Percentiles rank a stretch among this genome's conserved stretches.
These are phyloP conservation scores for Fusarium austroafricanum DNA, from an alignment of 2,329 filamentous ascomycete species.

Conservation along the genomic window DNA sequence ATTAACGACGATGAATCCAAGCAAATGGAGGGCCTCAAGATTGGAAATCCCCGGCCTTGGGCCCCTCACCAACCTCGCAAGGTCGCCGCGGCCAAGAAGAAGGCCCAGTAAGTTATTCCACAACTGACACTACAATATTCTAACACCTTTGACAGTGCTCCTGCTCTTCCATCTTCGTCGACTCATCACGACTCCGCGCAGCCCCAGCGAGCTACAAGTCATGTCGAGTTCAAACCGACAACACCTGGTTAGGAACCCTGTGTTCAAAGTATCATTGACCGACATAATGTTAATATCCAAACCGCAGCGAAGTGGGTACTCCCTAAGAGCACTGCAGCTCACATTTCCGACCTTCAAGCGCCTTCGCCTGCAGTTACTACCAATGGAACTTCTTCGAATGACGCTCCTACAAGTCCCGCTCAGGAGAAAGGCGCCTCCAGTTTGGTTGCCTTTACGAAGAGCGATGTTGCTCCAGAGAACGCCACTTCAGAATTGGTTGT, in stretches of 20 bases:
- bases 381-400: not conserved
- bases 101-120: constrained; percentile 4
- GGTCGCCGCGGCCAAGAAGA: not conserved
- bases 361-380: not conserved
- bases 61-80: constrained; percentile 5
- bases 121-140: not conserved
- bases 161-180: not conserved
- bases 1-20: constrained; percentile 40
- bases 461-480: not conserved
- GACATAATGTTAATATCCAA: not conserved
- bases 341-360: not conserved
- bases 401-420: not conserved
- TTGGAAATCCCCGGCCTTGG: constrained; percentile 40
- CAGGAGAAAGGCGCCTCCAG: not conserved
- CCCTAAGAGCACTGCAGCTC: not conserved
- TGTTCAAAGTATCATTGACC: constrained; percentile 5
- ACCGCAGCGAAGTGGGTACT: constrained; percentile 22
- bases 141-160: constrained; percentile 1
- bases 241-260: constrained; percentile 28
- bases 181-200: not conserved
- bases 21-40: constrained; percentile 38
- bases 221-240: constrained; percentile 17
- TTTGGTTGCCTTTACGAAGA: not conserved
- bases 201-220: not conserved
- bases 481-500: constrained; percentile 24